These are phyloP conservation scores for Pseudogymnoascus sp. DNA, from an alignment of 2,329 filamentous ascomycete species.

Conservation along the genomic window DNA sequence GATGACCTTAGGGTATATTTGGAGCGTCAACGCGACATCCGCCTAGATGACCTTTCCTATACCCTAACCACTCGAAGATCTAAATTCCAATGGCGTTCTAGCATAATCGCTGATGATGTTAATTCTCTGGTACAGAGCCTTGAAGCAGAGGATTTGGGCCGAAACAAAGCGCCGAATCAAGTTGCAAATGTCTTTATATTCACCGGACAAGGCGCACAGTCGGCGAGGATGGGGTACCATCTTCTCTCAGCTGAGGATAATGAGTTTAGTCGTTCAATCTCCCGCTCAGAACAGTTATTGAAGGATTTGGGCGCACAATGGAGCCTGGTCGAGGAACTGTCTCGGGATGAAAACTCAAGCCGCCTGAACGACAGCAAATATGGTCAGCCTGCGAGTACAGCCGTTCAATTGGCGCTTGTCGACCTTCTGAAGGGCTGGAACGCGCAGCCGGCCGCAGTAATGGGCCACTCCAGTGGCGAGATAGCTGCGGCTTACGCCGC, in stretches of 20 bases:
- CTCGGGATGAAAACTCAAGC: slow-evolving; percentile 21
- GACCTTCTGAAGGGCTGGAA: slow-evolving; percentile 35
- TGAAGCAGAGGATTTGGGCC: not conserved
- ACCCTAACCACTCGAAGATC: not conserved
- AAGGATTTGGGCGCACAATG: not conserved
- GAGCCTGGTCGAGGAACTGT: not conserved
- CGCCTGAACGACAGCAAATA: slow-evolving; percentile 36
- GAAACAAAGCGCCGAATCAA: not conserved
- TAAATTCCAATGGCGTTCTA: not conserved
- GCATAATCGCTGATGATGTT: not conserved
- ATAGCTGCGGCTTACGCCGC: slow-evolving; percentile 39
- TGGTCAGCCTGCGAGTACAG: slow-evolving; percentile 36
- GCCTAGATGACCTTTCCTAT: not conserved
- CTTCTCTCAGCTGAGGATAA: slow-evolving; percentile 11
- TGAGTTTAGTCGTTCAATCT: not conserved
- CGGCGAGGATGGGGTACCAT: slow-evolving; percentile 16
- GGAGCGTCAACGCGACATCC: not conserved
- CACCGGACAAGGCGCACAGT: slow-evolving; percentile 22
- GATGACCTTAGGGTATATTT: not conserved
- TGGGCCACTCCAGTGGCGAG: slow-evolving; percentile 40
- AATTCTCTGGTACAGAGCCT: not conserved
- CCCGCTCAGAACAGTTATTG: no score
- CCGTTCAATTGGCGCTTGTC: slow-evolving; percentile 39
- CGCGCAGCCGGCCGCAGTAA: slow-evolving; percentile 30
- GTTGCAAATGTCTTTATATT: slow-evolving; percentile 11